These are phyloP conservation scores for Pseudoturritis turrita DNA, from an alignment of 345 rosid genomes.

Conservation along the genomic window DNA sequence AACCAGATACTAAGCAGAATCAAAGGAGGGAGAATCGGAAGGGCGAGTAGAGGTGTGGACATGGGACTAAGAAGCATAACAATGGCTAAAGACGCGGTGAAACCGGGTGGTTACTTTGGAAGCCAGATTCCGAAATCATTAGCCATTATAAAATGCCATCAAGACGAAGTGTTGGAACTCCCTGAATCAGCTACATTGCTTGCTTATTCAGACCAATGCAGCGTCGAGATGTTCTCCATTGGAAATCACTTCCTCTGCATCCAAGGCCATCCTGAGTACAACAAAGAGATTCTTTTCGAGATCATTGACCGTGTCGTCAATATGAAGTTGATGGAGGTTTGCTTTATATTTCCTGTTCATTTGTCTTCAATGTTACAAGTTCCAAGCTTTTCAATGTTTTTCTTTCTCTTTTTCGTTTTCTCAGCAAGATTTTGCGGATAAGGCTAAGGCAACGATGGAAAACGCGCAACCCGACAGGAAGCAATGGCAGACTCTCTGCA, in stretches of 20 bases:
- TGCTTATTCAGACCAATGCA: conserved; percentile 72
- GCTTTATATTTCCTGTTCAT: conserved; percentile 7
- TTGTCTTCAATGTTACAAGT: not conserved
- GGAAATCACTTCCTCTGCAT: conserved; percentile 62
- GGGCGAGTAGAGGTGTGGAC: conserved; percentile 62
- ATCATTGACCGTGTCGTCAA: conserved; percentile 68
- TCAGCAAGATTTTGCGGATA: conserved; percentile 31
- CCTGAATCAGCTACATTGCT: conserved; percentile 69
- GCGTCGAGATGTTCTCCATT: conserved; percentile 56
- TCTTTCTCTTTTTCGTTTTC: not conserved
- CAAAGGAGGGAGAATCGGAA: conserved; percentile 79
- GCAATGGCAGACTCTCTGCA: conserved; percentile 28
- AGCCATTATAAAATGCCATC: conserved; percentile 80
- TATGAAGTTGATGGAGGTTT: conserved; percentile 50
- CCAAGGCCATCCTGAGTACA: conserved; percentile 96
- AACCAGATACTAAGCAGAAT: conserved; percentile 71
- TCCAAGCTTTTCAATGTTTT: not conserved
- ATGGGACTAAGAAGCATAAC: conserved; percentile 66
- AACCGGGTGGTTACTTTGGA: conserved; percentile 22
- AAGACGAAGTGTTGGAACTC: conserved; percentile 77
- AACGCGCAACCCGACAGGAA: conserved; percentile 15
- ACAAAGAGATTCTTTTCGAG: conserved; percentile 64
- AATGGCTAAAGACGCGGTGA: conserved; percentile 40
- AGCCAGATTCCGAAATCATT: conserved; percentile 42
- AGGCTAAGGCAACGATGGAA: conserved; percentile 25